Evolutionary conservation across 148 eudicot species (phyloP), one percentile per base, ranked within the genome.

Genomic region (Linanthus parryae): DNA sequence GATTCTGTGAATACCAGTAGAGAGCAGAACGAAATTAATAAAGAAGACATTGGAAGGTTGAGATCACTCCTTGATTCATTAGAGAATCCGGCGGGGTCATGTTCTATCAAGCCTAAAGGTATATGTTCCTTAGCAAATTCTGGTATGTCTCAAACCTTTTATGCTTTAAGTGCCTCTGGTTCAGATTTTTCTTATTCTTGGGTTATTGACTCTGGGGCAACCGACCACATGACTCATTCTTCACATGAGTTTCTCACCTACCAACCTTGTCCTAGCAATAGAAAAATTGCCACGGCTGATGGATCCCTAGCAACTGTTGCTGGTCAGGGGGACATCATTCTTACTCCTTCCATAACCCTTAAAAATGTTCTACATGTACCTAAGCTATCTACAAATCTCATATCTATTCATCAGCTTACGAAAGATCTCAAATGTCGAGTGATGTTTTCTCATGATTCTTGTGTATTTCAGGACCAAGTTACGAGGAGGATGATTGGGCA

Each of bases 321-420:
- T 42, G 23, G 46, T 10, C 5, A 2, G 18, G 46, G 46, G 18
- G 46, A 42, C n/a, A 17, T 42, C n/a, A 10, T 42, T 20, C 22
- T 42, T 42, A 42, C 3, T 15, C 8, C 19, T n/a, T 3, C 7
- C 11, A n/a, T 42, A 4, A 42, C 46, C 23, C 23, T 42, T 7
- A 42, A 20, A 42, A 42, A 42, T 16, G 46, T 42, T 42, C 21
- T 42, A 3, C 46, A 42, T 42, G 46, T 42, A 7, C 46, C 46
- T 42, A 42, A 15, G 18, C 11, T 42, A 15, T 42, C 21, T 21
- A 42, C 46, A 4, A 42, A 42, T 20, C 23, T 42, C 8, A 11
- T 42, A 9, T 42, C 46, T 2, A 42, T 42, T 5, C 46, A 42
- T 3, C 15, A 42, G 11, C 19, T 42, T 20, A 42, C 7, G 10